Conservation (phyloP, 139 green algal genomes). For the Parachlorella kessleri region DNA sequence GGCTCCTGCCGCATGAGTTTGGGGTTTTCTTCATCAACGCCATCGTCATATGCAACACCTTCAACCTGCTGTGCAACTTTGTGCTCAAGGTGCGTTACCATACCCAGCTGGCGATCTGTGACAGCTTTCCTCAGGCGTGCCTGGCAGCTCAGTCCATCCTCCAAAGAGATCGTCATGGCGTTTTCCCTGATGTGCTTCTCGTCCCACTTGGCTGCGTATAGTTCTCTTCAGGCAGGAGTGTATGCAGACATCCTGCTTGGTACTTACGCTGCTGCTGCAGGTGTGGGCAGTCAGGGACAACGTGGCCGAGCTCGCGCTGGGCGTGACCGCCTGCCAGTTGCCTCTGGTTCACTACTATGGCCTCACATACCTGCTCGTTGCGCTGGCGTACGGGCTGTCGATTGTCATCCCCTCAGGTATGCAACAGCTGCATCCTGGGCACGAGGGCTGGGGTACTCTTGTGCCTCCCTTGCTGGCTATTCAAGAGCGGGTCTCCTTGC, state of each 20-base stretch:
- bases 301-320: slow-evolving; percentile 14
- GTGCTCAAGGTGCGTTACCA: slow-evolving; percentile 49
- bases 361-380: slow-evolving; percentile 21
- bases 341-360: background rate
- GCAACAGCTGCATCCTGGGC: no score
- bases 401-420: slow-evolving; percentile 34
- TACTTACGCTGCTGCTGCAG: slow-evolving; percentile 4
- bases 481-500: no score
- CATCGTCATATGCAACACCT: slow-evolving; percentile 11
- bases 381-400: slow-evolving; percentile 15
- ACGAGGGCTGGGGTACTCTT: no score
- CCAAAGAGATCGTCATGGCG: no score
- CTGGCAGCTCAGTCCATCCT: no score
- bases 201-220: no score
- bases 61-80: slow-evolving; percentile 45
- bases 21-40: slow-evolving; percentile 16
- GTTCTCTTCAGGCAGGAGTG: no score
- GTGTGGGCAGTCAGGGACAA: slow-evolving; percentile 36
- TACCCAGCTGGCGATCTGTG: no score
- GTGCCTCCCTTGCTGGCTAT: no score
- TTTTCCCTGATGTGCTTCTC: no score
- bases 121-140: no score
- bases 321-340: background rate
- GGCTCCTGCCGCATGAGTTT: background rate
- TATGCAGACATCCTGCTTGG: no score